Evolutionary conservation across 495 filamentous ascomycete genomes (phyloP).

Genomic region (Usnea hakonensis): DNA sequence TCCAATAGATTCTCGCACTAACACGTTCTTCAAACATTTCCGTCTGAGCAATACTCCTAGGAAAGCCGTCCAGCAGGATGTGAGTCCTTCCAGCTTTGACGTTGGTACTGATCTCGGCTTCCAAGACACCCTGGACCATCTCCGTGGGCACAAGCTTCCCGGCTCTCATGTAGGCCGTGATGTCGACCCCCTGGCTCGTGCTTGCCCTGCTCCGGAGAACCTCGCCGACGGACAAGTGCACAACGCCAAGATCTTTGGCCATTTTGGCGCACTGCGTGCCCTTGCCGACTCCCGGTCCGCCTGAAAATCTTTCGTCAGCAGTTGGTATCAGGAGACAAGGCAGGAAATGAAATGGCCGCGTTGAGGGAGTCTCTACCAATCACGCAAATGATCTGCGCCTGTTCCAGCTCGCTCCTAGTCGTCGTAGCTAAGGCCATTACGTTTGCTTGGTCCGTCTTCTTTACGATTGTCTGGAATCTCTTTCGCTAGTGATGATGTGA

Average conservation of each 20-base stretch:
- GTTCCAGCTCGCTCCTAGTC: not conserved
- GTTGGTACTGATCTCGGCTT: constrained; percentile 17
- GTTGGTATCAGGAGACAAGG: not conserved
- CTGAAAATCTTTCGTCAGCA: constrained; percentile 23
- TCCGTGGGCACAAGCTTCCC: constrained; percentile 25
- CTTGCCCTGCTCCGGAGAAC: constrained; percentile 26
- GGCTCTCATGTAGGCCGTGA: constrained; percentile 22
- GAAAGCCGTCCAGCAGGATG: constrained; percentile 36
- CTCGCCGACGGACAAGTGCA: constrained; percentile 33
- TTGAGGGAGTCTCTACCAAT: constrained; percentile 4
- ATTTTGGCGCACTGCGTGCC: constrained; percentile 31
- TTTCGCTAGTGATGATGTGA: not conserved
- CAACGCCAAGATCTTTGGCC: constrained; percentile 5
- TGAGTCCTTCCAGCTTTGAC: constrained; percentile 11
- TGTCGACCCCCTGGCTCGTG: not conserved
- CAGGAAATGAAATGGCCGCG: not conserved
- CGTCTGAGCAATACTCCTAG: constrained; percentile 29
- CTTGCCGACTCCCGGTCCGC: constrained; percentile 35
- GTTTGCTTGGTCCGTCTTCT: not conserved
- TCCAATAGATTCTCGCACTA: not conserved
- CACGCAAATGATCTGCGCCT: constrained; percentile 13
- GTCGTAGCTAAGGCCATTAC: not conserved
- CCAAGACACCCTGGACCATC: constrained; percentile 15
- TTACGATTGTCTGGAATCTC: constrained; percentile 1
- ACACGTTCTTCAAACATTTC: constrained; percentile 28